These are phyloP conservation scores for Trametes cinnabarina DNA, from an alignment of 768 basidiomycete species.

Conservation along the genomic window DNA sequence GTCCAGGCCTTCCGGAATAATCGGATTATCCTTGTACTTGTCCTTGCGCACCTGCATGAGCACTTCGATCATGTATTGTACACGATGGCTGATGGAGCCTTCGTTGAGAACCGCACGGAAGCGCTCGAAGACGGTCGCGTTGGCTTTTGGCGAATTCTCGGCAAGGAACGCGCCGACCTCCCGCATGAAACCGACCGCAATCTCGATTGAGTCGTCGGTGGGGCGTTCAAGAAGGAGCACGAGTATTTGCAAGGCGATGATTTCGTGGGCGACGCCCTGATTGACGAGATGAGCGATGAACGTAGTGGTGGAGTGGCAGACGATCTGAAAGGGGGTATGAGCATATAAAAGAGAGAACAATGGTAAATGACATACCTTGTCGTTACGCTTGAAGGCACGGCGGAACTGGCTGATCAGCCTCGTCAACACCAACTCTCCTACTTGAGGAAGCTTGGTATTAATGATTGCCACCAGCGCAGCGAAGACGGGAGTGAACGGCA, in stretches of 20 bases:
- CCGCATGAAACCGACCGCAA: constrained; percentile 95
- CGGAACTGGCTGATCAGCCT: constrained; percentile 94
- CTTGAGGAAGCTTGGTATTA: constrained; percentile 95
- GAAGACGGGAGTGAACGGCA: constrained; percentile 97
- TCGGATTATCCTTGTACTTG: constrained; percentile 98
- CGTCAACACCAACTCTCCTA: constrained; percentile 87
- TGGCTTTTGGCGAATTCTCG: constrained; percentile 93
- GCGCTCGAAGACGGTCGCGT: constrained; percentile 91
- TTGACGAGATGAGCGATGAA: constrained; percentile 84
- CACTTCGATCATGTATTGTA: constrained; percentile 99
- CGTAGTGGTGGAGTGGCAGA: constrained; percentile 73
- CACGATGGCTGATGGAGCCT: constrained; percentile 90
- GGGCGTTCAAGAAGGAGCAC: constrained; percentile 93
- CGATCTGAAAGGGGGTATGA: too few relatives aligned
- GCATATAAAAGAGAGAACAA: too few relatives aligned
- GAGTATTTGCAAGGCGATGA: constrained; percentile 92
- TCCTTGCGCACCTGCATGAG: constrained; percentile 99
- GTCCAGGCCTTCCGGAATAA: constrained; percentile 91
- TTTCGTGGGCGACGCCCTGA: constrained; percentile 89
- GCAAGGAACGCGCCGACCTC: constrained; percentile 95
- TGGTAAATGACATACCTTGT: constrained; percentile 91
- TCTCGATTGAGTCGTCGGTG: constrained; percentile 97
- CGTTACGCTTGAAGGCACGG: constrained; percentile 92
- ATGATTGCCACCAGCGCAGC: constrained; percentile 91
- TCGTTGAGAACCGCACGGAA: constrained; percentile 97